phyloP scores from a whole-genome alignment of 768 basidiomycete genomes.

The Chalciporus pseudorubinellus region DNA sequence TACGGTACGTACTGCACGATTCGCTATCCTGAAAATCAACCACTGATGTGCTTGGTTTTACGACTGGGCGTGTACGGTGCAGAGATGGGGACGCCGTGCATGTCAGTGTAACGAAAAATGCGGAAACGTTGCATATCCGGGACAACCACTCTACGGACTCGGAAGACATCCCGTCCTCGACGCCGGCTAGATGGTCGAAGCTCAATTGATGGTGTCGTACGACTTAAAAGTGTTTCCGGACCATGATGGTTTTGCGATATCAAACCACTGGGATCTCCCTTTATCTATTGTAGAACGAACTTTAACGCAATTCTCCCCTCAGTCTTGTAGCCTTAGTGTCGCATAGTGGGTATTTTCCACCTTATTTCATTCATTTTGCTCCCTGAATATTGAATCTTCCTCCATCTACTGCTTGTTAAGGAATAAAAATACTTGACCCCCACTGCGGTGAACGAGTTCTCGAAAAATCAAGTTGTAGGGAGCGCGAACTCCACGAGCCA shows the following conservation, averaged over 20 bases:
- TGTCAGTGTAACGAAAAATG: slow-evolving; percentile 47
- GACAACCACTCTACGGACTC: slow-evolving; percentile 62
- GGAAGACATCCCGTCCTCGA: background rate
- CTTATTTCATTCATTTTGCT: no score
- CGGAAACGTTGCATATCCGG: slow-evolving; percentile 45
- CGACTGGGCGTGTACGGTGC: background rate
- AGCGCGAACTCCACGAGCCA: no score
- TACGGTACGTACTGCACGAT: slow-evolving; percentile 47
- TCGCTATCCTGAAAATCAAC: background rate
- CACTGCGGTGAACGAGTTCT: no score
- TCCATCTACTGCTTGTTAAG: no score
- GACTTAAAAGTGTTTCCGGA: no score
- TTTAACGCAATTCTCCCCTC: background rate
- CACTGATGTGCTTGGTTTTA: background rate
- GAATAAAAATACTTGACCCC: no score
- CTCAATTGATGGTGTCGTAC: no score
- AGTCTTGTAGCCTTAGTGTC: background rate
- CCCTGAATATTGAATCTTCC: no score
- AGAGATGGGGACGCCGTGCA: slow-evolving; percentile 65
- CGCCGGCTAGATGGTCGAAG: no score
- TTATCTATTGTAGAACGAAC: background rate
- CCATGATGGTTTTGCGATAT: no score
- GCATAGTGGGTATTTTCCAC: no score
- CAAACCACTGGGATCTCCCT: background rate
- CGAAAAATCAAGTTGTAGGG: no score